A percentile compares a stretch with the other conserved stretches of the same genome.
phyloP scores from a whole-genome alignment of 306 rosid species.

The Medicago ruthenica region DNA sequence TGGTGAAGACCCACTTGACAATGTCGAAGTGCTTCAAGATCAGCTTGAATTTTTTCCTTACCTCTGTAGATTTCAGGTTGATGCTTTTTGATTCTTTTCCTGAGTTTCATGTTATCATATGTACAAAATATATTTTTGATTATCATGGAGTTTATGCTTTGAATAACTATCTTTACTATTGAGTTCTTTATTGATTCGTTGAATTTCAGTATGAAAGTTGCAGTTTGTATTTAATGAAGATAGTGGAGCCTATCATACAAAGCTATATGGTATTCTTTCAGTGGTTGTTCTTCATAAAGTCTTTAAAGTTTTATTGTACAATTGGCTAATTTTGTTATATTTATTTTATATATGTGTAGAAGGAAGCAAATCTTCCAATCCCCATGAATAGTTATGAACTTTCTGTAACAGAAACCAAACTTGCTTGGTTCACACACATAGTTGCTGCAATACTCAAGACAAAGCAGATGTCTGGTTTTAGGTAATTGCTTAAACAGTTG shows the following conservation, averaged over 20 bases:
- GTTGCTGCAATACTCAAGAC: constrained; percentile 57
- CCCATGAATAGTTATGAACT: constrained; percentile 39
- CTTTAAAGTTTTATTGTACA: constrained; percentile 17
- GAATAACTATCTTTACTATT: constrained; percentile 7
- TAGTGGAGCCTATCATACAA: constrained; percentile 51
- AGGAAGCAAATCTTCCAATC: constrained; percentile 46
- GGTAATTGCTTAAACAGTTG: constrained; percentile 42
- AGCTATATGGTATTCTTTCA: constrained; percentile 46
- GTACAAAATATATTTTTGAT: background rate
- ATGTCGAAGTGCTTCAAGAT: constrained; percentile 55
- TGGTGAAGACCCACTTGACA: constrained; percentile 57
- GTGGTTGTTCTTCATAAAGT: constrained; percentile 3
- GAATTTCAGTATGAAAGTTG: constrained; percentile 59
- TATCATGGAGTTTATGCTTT: constrained; percentile 14
- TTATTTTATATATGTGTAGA: constrained; percentile 26
- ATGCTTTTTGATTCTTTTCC: constrained; percentile 20
- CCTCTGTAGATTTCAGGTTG: constrained; percentile 61
- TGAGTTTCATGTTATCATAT: constrained; percentile 14
- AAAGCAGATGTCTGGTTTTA: constrained; percentile 49
- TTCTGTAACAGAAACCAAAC: constrained; percentile 52
- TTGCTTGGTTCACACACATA: constrained; percentile 58
- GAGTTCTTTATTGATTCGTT: constrained; percentile 17
- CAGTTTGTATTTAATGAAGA: constrained; percentile 56
- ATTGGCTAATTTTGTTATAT: constrained; percentile 22
- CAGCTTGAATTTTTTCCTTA: constrained; percentile 57